These are phyloP conservation scores for Rickenella mellea DNA, from an alignment of 768 basidiomycete genomes.

Conservation along the genomic window DNA sequence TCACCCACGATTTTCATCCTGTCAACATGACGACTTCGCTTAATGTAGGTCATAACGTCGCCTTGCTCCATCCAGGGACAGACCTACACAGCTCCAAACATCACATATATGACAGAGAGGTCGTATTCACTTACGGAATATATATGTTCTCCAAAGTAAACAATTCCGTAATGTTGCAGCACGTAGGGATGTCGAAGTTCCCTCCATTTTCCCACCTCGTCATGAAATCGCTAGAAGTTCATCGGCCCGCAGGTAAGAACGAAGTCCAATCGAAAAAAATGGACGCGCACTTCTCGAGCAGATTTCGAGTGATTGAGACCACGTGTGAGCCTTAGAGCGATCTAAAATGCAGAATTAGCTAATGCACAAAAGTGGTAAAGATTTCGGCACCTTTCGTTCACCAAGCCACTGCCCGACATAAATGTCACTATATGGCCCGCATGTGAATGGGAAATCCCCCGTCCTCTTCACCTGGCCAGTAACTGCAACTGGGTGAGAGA, in stretches of 20 bases:
- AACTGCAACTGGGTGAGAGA: conserved; percentile 18
- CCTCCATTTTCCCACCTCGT: conserved; percentile 34
- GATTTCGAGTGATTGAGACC: conserved; percentile 23
- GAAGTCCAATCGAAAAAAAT: background rate
- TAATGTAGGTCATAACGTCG: conserved; percentile 26
- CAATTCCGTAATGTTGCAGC: conserved; percentile 27
- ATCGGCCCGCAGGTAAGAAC: too few species aligned
- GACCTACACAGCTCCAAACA: too few species aligned
- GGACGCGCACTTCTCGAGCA: conserved; percentile 22
- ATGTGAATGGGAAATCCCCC: conserved; percentile 20
- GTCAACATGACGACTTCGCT: conserved; percentile 20
- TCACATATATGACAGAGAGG: too few species aligned
- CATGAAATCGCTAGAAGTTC: conserved; percentile 27
- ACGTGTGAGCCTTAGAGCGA: conserved; percentile 29
- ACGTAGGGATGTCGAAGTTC: conserved; percentile 30
- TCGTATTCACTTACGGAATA: conserved; percentile 35
- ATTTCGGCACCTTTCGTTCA: conserved; percentile 25
- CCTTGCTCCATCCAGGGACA: conserved; percentile 38
- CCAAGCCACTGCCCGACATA: conserved; percentile 33
- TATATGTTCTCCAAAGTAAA: conserved; percentile 22
- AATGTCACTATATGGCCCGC: conserved; percentile 31
- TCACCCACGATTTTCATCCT: conserved; percentile 28
- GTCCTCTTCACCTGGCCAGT: conserved; percentile 29
- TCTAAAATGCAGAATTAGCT: too few species aligned
- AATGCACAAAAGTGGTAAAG: too few species aligned